A percentile compares a stretch with the other conserved stretches of the same genome.
These are phyloP conservation scores for Tetramitus jugosus DNA, from an alignment of 208 protist genomes.

Conservation along the genomic window DNA sequence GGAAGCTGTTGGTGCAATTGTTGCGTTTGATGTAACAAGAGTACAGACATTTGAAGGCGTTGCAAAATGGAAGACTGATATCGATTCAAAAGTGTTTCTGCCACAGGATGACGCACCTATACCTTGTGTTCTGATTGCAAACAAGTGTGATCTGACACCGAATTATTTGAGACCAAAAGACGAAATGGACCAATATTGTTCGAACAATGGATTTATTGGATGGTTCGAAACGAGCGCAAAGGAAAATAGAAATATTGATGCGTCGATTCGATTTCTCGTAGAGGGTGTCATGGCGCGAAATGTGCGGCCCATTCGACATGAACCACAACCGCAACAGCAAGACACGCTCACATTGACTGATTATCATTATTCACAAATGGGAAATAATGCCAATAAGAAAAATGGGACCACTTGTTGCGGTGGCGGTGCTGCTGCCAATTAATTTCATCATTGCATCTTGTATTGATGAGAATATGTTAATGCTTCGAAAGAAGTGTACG, in stretches of 20 bases:
- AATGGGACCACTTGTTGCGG: no score
- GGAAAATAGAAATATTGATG: slow-evolving; percentile 47
- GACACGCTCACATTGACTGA: no score
- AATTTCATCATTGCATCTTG: no score
- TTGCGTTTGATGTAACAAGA: slow-evolving; percentile 49
- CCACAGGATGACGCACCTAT: slow-evolving; percentile 30
- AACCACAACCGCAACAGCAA: neutral
- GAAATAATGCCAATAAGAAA: no score
- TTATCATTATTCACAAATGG: no score
- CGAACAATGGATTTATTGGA: slow-evolving; percentile 37
- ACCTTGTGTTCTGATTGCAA: slow-evolving; percentile 33
- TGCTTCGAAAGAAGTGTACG: no score
- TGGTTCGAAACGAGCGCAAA: slow-evolving; percentile 49
- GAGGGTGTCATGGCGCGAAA: slow-evolving; percentile 29
- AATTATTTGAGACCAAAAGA: slow-evolving; percentile 24
- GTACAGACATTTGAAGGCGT: slow-evolving; percentile 33
- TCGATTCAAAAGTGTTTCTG: slow-evolving; percentile 48
- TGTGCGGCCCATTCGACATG: neutral
- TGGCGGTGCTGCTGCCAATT: no score
- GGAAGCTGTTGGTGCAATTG: slow-evolving; percentile 46
- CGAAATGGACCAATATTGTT: slow-evolving; percentile 44
- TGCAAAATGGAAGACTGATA: slow-evolving; percentile 44
- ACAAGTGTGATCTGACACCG: slow-evolving; percentile 32
- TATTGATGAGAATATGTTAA: no score
- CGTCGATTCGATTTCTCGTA: slow-evolving; percentile 39